A percentile compares a stretch with the other conserved stretches of the same genome.
Evolutionary conservation across 2,329 filamentous ascomycete species (phyloP).

Genomic region (Fusarium staphyleae): DNA sequence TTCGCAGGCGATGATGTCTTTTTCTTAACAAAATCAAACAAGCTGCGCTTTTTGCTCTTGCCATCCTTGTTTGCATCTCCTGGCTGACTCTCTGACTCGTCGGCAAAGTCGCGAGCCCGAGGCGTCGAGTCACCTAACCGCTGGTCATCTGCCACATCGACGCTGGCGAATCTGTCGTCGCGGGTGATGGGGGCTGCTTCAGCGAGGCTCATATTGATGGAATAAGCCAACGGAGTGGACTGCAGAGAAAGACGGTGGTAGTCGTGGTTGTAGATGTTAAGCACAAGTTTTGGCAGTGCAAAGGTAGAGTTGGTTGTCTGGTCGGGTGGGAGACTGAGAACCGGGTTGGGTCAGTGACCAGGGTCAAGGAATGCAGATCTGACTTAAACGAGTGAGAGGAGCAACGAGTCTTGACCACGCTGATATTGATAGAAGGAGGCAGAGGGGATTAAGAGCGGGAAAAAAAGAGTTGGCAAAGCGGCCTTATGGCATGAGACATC

Average conservation of each 20-base stretch:
- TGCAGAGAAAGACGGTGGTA: background rate
- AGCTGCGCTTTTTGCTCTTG: conserved; percentile 61
- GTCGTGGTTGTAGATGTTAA: background rate
- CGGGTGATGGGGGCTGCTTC: conserved; percentile 36
- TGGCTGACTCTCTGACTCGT: conserved; percentile 16
- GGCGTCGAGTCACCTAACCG: conserved; percentile 45
- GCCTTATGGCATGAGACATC: conserved; percentile 35
- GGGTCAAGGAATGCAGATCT: conserved; percentile 25
- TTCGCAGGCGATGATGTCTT: conserved; percentile 48
- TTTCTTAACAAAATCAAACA: conserved; percentile 70
- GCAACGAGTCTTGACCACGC: conserved; percentile 1
- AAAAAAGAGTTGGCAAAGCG: conserved; percentile 22
- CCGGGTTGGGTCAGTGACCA: conserved; percentile 26
- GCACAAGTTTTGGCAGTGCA: conserved; percentile 2
- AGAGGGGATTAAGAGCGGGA: conserved; percentile 1
- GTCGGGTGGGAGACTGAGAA: conserved; percentile 7
- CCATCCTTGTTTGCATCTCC: conserved; percentile 35
- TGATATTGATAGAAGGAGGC: background rate
- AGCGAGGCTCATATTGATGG: conserved; percentile 43
- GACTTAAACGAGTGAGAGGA: conserved; percentile 25
- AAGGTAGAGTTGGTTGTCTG: conserved; percentile 15
- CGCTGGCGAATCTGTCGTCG: conserved; percentile 28
- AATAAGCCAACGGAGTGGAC: background rate
- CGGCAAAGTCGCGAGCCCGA: conserved; percentile 55
- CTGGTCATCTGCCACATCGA: conserved; percentile 38